A percentile compares a stretch with the other conserved stretches of the same genome.
These are phyloP conservation scores for Draba incana DNA, from an alignment of 345 rosid genomes.

Conservation along the genomic window DNA sequence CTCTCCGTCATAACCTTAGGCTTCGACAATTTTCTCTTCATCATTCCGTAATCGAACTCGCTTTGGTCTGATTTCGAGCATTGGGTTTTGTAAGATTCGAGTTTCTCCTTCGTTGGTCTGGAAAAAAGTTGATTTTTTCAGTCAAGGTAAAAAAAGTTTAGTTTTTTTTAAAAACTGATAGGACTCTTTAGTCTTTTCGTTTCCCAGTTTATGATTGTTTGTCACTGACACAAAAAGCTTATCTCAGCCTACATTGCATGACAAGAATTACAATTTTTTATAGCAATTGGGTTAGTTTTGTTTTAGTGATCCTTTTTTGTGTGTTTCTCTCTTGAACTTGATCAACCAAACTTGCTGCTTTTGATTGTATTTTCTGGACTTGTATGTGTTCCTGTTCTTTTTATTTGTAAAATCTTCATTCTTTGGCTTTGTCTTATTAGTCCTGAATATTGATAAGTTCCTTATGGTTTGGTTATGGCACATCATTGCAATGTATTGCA, in stretches of 20 bases:
- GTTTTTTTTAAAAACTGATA: background rate
- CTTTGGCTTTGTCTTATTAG: background rate
- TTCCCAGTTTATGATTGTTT: constrained; percentile 5
- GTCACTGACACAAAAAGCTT: background rate
- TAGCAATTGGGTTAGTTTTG: constrained; percentile 9
- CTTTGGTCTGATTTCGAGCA: constrained; percentile 7
- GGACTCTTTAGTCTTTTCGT: background rate
- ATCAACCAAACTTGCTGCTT: background rate
- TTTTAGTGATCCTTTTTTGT: background rate
- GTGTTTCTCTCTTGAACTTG: no score
- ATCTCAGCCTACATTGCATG: constrained; percentile 6
- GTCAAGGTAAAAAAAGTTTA: constrained; percentile 16
- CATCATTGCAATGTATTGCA: background rate
- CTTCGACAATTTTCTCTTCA: background rate
- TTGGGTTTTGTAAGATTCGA: constrained; percentile 20
- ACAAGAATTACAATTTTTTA: background rate
- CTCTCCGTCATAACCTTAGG: constrained; percentile 10
- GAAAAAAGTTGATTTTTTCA: constrained; percentile 15
- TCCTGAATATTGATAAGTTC: background rate
- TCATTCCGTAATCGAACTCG: constrained; percentile 16
- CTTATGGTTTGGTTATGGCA: background rate
- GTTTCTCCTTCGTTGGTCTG: background rate
- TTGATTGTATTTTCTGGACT: background rate
- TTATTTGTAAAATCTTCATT: background rate
- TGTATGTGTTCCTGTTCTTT: background rate